A percentile compares a stretch with the other conserved stretches of the same genome.
phyloP scores from a whole-genome alignment of 306 rosid genomes.

The Quercus alba region DNA sequence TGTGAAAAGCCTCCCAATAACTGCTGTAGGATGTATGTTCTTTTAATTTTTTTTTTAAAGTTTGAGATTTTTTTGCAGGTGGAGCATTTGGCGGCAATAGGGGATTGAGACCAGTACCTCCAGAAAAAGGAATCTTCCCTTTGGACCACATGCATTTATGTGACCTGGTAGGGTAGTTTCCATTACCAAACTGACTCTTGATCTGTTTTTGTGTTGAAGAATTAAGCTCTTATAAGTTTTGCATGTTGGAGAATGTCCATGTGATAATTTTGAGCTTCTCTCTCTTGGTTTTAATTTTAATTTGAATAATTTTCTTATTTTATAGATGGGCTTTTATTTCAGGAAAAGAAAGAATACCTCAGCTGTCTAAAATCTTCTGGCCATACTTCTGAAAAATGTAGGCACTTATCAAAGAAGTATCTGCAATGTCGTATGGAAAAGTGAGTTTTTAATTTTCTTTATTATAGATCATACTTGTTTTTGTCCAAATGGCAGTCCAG shows the following conservation, averaged over 20 bases:
- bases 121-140: constrained; percentile 95
- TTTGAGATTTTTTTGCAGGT: constrained; percentile 40
- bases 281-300: not conserved
- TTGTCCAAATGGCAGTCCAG: not conserved
- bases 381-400: constrained; percentile 78
- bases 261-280: not conserved
- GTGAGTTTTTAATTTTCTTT: constrained; percentile 47
- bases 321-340: constrained; percentile 22
- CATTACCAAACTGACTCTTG: not conserved
- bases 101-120: constrained; percentile 89
- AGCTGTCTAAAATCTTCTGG: constrained; percentile 65
- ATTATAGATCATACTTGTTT: not conserved
- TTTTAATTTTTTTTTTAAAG: not conserved
- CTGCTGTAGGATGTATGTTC: not conserved
- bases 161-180: constrained; percentile 55
- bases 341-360: constrained; percentile 90
- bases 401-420: constrained; percentile 74
- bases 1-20: not conserved
- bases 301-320: not conserved
- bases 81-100: constrained; percentile 98
- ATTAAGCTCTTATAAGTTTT: not conserved
- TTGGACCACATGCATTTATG: constrained; percentile 94
- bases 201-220: not conserved
- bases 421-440: constrained; percentile 87
- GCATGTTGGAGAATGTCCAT: not conserved